A percentile compares a stretch with the other conserved stretches of the same genome.
phyloP scores from a whole-genome alignment of 2,329 filamentous ascomycete species.

The Celoporthe dispersa region DNA sequence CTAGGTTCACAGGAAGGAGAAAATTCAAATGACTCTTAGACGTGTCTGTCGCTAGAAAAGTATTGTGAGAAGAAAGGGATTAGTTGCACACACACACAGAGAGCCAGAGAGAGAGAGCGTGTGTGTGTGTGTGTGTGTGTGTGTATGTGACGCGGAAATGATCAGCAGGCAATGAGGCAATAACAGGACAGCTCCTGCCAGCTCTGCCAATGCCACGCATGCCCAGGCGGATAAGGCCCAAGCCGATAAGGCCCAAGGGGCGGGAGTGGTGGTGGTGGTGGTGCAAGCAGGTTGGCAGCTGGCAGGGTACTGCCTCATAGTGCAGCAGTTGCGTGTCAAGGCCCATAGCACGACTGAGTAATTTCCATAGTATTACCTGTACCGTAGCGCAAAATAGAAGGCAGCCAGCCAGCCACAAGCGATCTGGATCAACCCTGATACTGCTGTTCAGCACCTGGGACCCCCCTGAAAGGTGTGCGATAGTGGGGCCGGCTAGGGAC shows the following conservation, averaged over 20 bases:
- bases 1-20: not conserved
- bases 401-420: conserved; percentile 4
- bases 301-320: not conserved
- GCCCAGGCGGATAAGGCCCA: not conserved
- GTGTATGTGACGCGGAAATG: not conserved
- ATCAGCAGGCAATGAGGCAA: not conserved
- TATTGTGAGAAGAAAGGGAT: too few species aligned
- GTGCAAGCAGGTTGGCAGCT: not conserved
- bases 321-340: not conserved
- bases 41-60: not conserved
- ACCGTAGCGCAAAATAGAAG: not conserved
- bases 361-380: not conserved
- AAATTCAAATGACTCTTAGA: not conserved
- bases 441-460: not conserved
- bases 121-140: too few species aligned
- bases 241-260: too few species aligned
- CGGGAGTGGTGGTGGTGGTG: too few species aligned
- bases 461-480: not conserved
- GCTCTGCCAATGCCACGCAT: too few species aligned
- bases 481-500: not conserved
- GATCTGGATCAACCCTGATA: not conserved
- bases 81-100: too few species aligned
- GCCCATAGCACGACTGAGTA: not conserved
- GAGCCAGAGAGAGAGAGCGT: too few species aligned
- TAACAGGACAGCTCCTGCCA: not conserved